Evolutionary conservation across 2,329 filamentous ascomycete species (phyloP).

Genomic region (Leptodontidium sp.): DNA sequence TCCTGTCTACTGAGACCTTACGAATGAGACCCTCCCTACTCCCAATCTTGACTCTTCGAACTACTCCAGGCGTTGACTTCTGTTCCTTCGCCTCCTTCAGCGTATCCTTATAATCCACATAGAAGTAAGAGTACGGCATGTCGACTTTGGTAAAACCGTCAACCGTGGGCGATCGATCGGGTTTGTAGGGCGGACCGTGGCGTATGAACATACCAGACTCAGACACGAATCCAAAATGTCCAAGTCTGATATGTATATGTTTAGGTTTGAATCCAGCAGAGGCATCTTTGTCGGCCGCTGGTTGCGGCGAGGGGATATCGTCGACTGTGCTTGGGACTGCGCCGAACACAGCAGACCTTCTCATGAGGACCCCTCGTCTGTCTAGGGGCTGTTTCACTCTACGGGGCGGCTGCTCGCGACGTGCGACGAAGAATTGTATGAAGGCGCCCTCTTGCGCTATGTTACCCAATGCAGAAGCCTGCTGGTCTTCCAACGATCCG

Average conservation of each 20-base stretch:
- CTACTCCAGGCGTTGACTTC: neutral
- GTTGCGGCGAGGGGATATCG: slow-evolving; percentile 33
- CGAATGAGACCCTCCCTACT: neutral
- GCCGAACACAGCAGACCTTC: slow-evolving; percentile 41
- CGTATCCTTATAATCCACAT: neutral
- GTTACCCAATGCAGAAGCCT: slow-evolving; percentile 54
- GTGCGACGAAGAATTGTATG: slow-evolving; percentile 70
- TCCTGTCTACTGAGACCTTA: too few relatives aligned
- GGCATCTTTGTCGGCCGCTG: neutral
- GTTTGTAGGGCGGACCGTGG: neutral
- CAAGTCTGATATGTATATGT: slow-evolving; percentile 24
- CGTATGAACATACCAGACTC: slow-evolving; percentile 64
- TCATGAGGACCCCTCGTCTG: neutral
- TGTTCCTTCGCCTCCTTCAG: too few relatives aligned
- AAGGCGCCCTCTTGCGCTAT: slow-evolving; percentile 69
- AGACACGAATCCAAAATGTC: slow-evolving; percentile 70
- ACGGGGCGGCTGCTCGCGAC: neutral
- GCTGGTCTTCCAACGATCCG: slow-evolving; percentile 44
- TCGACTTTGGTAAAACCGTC: slow-evolving; percentile 49
- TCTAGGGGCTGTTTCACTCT: neutral
- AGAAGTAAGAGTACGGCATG: slow-evolving; percentile 52
- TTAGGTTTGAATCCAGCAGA: slow-evolving; percentile 25
- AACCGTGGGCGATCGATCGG: neutral
- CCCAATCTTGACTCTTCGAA: neutral
- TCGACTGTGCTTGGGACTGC: slow-evolving; percentile 44